Evolutionary conservation across 1,139 yeast species (phyloP).

Genomic region (Blastobotrys arbuscula): DNA sequence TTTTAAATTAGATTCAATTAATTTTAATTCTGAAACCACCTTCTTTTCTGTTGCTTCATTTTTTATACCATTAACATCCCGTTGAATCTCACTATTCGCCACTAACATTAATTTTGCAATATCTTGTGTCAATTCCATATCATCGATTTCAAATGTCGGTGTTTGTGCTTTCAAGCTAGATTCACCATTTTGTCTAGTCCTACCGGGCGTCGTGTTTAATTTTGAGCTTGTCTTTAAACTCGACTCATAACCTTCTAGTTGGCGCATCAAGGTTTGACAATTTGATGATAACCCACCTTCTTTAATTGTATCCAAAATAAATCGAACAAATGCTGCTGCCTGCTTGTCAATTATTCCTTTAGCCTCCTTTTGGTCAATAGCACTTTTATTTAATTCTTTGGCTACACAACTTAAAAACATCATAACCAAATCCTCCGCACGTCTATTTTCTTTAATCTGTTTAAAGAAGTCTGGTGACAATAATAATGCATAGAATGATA

Average conservation of each 20-base stretch:
- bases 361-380: constrained; percentile 40
- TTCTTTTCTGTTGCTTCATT: constrained; percentile 42
- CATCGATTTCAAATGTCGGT: constrained; percentile 28
- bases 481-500: constrained; percentile 59
- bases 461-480: constrained; percentile 48
- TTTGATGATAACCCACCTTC: constrained; percentile 30
- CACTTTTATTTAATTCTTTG: constrained; percentile 54
- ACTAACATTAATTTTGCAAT: constrained; percentile 23
- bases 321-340: constrained; percentile 51
- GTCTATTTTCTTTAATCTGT: constrained; percentile 37
- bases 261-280: constrained; percentile 27
- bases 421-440: constrained; percentile 61
- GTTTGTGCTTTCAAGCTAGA: neutral
- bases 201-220: constrained; percentile 22
- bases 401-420: constrained; percentile 60
- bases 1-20: constrained; percentile 38
- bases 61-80: constrained; percentile 29
- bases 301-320: constrained; percentile 46
- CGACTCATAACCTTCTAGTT: constrained; percentile 30
- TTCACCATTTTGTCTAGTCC: neutral
- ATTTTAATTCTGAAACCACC: constrained; percentile 44
- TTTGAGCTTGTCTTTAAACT: constrained; percentile 36
- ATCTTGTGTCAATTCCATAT: constrained; percentile 27
- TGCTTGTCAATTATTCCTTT: constrained; percentile 49
- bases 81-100: constrained; percentile 26